Evolutionary conservation across 2,329 filamentous ascomycete species (phyloP).

Genomic region (Exophiala bonariae): DNA sequence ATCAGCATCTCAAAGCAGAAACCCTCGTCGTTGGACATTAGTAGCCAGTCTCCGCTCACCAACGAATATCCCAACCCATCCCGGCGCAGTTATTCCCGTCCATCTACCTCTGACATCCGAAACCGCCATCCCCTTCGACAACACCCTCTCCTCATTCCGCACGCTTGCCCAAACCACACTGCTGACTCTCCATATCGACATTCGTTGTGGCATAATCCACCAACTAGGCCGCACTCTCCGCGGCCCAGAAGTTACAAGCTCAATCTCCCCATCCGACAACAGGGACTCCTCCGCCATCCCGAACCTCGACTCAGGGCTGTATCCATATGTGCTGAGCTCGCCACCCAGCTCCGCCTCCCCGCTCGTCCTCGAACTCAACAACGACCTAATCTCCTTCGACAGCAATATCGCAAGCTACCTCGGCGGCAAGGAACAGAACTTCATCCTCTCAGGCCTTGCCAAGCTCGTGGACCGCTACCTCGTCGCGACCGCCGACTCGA

Average conservation of each 20-base stretch:
- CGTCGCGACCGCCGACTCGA: conserved; percentile 67
- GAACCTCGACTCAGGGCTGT: conserved; percentile 42
- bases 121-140: conserved; percentile 84
- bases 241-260: conserved; percentile 40
- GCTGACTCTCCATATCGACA: conserved; percentile 83
- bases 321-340: conserved; percentile 44
- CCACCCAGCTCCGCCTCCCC: conserved; percentile 52
- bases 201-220: conserved; percentile 80
- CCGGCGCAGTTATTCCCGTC: conserved; percentile 53
- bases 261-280: conserved; percentile 34
- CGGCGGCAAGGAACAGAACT: conserved; percentile 67
- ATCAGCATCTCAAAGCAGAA: conserved; percentile 42
- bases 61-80: conserved; percentile 9
- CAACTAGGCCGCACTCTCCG: conserved; percentile 68
- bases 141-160: conserved; percentile 78
- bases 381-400: conserved; percentile 82
- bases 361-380: conserved; percentile 78
- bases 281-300: conserved; percentile 49
- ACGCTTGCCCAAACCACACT: conserved; percentile 77
- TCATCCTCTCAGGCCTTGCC: conserved; percentile 75
- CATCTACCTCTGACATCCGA: conserved; percentile 87
- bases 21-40: conserved; percentile 77
- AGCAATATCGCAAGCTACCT: conserved; percentile 75
- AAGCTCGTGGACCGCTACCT: conserved; percentile 77
- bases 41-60: conserved; percentile 59